Percentiles rank a stretch among this genome's conserved stretches.
These are phyloP conservation scores for Cicer yamashitae DNA, from an alignment of 306 rosid species.

Conservation along the genomic window DNA sequence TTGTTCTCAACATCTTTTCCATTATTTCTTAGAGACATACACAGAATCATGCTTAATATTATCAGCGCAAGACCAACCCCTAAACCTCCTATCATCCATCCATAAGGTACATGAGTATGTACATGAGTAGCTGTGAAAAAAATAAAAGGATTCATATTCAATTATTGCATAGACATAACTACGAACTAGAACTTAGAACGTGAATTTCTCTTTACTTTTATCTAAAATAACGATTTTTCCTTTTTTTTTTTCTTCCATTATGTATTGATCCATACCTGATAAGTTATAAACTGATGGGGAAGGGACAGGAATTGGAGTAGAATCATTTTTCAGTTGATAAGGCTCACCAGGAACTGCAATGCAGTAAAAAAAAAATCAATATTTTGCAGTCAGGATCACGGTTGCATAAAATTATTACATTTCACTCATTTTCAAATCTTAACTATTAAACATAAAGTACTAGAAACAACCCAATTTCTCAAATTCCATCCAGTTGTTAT, in stretches of 20 bases:
- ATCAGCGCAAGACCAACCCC: slow-evolving; percentile 67
- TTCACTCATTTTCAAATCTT: background rate
- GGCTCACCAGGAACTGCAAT: slow-evolving; percentile 91
- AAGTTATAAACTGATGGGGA: slow-evolving; percentile 50
- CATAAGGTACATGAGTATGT: slow-evolving; percentile 66
- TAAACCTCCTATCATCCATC: slow-evolving; percentile 81
- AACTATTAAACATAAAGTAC: no score
- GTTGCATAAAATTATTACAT: slow-evolving; percentile 14
- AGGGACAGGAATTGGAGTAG: slow-evolving; percentile 63
- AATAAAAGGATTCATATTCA: background rate
- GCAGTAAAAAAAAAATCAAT: slow-evolving; percentile 30
- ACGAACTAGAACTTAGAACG: no score
- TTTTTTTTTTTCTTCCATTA: background rate
- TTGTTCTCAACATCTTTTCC: slow-evolving; percentile 65
- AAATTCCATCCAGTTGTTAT: slow-evolving; percentile 10
- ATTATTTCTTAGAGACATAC: slow-evolving; percentile 52
- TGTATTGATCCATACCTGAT: slow-evolving; percentile 57
- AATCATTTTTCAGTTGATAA: slow-evolving; percentile 60
- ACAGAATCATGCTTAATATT: slow-evolving; percentile 59
- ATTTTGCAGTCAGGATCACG: background rate
- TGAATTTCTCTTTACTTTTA: no score
- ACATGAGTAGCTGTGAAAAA: slow-evolving; percentile 55
- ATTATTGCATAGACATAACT: slow-evolving; percentile 13
- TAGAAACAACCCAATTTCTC: background rate
- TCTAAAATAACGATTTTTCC: background rate